Conservation (phyloP, 345 rosid genomes). For the Aegle marmelos region DNA sequence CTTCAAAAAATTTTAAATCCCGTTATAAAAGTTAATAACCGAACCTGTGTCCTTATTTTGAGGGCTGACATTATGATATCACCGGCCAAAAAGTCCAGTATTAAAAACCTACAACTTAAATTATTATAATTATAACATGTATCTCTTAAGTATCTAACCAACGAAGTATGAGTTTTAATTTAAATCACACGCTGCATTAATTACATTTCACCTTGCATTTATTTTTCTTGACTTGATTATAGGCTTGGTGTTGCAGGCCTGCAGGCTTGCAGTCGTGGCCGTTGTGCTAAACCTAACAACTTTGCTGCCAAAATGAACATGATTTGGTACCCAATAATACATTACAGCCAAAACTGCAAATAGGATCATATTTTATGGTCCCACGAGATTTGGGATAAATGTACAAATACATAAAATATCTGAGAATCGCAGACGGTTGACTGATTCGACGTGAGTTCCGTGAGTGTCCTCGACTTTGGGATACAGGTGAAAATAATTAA, state of each 20-base stretch:
- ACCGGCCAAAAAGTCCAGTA: accelerated
- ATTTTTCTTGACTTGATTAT: background rate
- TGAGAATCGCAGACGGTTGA: background rate
- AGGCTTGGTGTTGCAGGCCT: background rate
- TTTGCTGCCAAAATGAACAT: too few relatives aligned
- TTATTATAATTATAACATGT: too few relatives aligned
- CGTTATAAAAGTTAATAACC: too few relatives aligned
- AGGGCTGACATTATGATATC: too few relatives aligned
- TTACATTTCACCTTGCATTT: background rate
- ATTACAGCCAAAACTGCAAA: background rate
- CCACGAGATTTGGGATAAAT: background rate
- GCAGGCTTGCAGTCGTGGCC: too few relatives aligned
- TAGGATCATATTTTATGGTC: background rate
- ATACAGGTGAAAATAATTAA: background rate
- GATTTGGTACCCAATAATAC: too few relatives aligned
- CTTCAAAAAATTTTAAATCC: too few relatives aligned
- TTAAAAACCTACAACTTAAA: too few relatives aligned
- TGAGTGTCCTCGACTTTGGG: background rate
- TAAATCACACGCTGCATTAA: background rate
- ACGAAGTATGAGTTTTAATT: too few relatives aligned
- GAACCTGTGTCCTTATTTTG: too few relatives aligned
- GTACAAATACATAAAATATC: background rate
- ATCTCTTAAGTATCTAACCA: too few relatives aligned
- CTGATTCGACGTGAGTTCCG: background rate
- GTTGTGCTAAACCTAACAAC: background rate